phyloP scores from a whole-genome alignment of 2,329 filamentous ascomycete genomes.

The Monilinia vaccinii-corymbosi region DNA sequence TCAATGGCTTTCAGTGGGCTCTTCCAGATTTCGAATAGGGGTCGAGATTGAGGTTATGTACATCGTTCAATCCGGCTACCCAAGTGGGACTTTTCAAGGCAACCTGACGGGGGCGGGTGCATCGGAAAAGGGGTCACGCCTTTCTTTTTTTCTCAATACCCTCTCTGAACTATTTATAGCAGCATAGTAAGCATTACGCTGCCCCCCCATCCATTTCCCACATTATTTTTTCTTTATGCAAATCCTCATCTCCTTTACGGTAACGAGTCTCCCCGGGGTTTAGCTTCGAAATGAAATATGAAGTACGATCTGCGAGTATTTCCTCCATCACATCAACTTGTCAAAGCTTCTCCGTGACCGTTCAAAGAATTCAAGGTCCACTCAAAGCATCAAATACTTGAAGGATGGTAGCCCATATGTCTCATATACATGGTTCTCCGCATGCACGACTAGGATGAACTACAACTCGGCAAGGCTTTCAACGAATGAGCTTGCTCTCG shows the following conservation, averaged over 20 bases:
- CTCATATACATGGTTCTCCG: slow-evolving; percentile 1
- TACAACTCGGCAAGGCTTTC: neutral
- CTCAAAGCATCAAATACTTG: neutral
- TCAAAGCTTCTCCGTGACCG: neutral
- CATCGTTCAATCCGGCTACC: neutral
- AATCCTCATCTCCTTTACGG: neutral
- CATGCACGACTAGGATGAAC: neutral
- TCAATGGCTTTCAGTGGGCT: neutral
- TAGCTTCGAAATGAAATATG: neutral
- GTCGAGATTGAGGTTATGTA: neutral
- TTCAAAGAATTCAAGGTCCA: neutral
- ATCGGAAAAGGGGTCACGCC: neutral
- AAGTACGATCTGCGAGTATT: neutral
- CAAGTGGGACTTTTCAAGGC: neutral
- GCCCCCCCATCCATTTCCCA: neutral
- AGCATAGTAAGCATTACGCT: neutral
- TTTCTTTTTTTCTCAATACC: neutral
- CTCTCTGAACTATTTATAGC: neutral
- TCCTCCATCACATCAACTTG: neutral
- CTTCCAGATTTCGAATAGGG: neutral
- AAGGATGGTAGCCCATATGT: neutral
- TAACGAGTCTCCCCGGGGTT: neutral
- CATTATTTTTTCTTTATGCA: neutral
- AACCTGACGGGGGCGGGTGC: neutral
- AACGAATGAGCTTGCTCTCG: neutral